phyloP scores from a whole-genome alignment of 73 alveolate genomes.

The Breviolum minutum region DNA sequence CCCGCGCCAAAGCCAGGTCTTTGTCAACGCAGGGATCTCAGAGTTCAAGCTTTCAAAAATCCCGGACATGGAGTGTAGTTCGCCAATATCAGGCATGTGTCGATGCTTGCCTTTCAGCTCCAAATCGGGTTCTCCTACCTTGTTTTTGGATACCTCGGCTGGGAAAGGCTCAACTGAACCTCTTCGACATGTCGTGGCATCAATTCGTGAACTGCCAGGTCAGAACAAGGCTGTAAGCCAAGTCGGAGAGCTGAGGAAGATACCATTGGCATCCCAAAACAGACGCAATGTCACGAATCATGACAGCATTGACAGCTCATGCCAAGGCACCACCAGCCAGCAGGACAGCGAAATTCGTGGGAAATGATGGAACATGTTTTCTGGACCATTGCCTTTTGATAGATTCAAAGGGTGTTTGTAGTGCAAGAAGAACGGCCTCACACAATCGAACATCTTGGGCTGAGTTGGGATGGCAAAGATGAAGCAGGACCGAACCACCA shows the following conservation, averaged over 20 bases:
- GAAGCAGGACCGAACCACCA: too few species aligned
- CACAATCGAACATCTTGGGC: too few species aligned
- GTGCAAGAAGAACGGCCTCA: too few species aligned
- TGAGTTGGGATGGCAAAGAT: too few species aligned
- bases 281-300: background rate
- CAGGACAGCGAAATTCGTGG: too few species aligned
- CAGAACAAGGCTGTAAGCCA: background rate
- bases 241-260: background rate
- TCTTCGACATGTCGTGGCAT: too few species aligned
- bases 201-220: background rate
- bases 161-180: too few species aligned
- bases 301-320: too few species aligned
- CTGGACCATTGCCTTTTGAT: too few species aligned
- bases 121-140: background rate
- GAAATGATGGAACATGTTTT: background rate
- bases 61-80: background rate
- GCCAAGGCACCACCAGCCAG: too few species aligned
- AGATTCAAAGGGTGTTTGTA: too few species aligned
- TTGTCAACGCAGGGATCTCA: constrained; percentile 20
- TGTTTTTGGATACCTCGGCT: background rate
- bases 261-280: background rate
- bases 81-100: background rate
- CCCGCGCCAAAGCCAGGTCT: background rate
- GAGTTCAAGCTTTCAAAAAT: background rate
- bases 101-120: constrained; percentile 30